Percentiles rank a stretch among this genome's conserved stretches.
Conservation (phyloP, 176 grass and related monocot species). For the Guadua angustifolia region DNA sequence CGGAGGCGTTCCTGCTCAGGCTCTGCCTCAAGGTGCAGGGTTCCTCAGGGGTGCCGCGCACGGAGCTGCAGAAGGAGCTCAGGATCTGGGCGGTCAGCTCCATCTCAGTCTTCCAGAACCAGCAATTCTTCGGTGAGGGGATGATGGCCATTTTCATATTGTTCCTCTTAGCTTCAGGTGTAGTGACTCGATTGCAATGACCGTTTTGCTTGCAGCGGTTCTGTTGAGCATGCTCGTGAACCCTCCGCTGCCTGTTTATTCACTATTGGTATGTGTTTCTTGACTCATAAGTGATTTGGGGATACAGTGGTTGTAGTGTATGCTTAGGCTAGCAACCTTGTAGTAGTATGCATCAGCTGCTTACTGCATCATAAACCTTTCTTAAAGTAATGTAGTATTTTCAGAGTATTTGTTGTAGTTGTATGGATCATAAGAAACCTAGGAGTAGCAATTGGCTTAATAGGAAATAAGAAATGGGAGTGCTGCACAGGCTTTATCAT, state of each 20-base stretch:
- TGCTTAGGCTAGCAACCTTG: conserved; percentile 7
- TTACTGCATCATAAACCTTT: conserved; percentile 17
- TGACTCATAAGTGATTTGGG: background rate
- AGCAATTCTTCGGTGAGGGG: conserved; percentile 75
- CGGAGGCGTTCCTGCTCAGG: conserved; percentile 86
- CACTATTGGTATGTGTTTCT: conserved; percentile 71
- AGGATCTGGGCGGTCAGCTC: conserved; percentile 91
- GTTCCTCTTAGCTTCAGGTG: conserved; percentile 30
- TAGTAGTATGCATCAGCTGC: background rate
- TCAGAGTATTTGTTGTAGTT: background rate
- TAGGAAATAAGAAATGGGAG: conserved; percentile 16
- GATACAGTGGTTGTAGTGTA: background rate
- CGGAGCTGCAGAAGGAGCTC: conserved; percentile 80
- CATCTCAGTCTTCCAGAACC: conserved; percentile 78
- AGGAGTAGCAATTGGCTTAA: conserved; percentile 8
- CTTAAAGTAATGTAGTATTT: conserved; percentile 1
- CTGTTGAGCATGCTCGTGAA: conserved; percentile 81
- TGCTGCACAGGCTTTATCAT: conserved; percentile 22
- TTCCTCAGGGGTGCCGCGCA: conserved; percentile 32
- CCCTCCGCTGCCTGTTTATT: conserved; percentile 61
- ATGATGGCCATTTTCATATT: background rate
- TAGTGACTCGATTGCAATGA: conserved; percentile 10
- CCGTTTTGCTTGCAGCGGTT: conserved; percentile 58
- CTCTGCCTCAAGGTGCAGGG: conserved; percentile 84
- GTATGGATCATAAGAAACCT: conserved; percentile 33